A percentile compares a stretch with the other conserved stretches of the same genome.
phyloP scores from a whole-genome alignment of 805 yeast genomes.

The Clavispora carvajalis region DNA sequence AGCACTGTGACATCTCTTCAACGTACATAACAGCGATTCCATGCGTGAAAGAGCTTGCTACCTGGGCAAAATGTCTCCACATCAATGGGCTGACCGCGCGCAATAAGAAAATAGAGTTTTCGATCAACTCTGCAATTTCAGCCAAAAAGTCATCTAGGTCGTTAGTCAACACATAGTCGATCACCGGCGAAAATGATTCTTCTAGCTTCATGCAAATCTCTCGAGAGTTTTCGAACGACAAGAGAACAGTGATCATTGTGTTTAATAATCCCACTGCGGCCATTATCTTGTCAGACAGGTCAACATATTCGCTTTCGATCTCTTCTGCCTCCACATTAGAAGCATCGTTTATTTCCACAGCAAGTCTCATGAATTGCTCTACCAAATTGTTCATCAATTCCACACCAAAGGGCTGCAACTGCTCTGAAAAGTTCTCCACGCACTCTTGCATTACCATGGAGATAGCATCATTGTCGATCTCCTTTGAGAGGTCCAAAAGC shows the following conservation, averaged over 20 bases:
- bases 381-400: slow-evolving; percentile 23
- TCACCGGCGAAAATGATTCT: slow-evolving; percentile 62
- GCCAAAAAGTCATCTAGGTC: slow-evolving; percentile 68
- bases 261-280: slow-evolving; percentile 79
- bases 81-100: slow-evolving; percentile 49
- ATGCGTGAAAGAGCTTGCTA: slow-evolving; percentile 26
- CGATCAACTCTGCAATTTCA: slow-evolving; percentile 68
- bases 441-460: slow-evolving; percentile 93
- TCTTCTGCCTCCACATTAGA: slow-evolving; percentile 24
- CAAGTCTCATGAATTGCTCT: slow-evolving; percentile 24
- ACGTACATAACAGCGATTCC: slow-evolving; percentile 60
- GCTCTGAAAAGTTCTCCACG: slow-evolving; percentile 82
- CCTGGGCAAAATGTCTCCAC: slow-evolving; percentile 64
- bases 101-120: slow-evolving; percentile 39
- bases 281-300: slow-evolving; percentile 62
- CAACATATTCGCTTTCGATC: slow-evolving; percentile 21
- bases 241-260: slow-evolving; percentile 74
- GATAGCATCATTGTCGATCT: slow-evolving; percentile 80
- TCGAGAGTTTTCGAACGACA: slow-evolving; percentile 76
- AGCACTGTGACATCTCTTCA: slow-evolving; percentile 69
- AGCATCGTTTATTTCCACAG: slow-evolving; percentile 50
- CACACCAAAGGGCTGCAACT: slow-evolving; percentile 47
- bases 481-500: slow-evolving; percentile 66
- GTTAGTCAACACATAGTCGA: slow-evolving; percentile 60
- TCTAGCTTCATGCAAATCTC: slow-evolving; percentile 62